Evolutionary conservation across 2,329 filamentous ascomycete species (phyloP).

Genomic region (Aspergillus hortae): DNA sequence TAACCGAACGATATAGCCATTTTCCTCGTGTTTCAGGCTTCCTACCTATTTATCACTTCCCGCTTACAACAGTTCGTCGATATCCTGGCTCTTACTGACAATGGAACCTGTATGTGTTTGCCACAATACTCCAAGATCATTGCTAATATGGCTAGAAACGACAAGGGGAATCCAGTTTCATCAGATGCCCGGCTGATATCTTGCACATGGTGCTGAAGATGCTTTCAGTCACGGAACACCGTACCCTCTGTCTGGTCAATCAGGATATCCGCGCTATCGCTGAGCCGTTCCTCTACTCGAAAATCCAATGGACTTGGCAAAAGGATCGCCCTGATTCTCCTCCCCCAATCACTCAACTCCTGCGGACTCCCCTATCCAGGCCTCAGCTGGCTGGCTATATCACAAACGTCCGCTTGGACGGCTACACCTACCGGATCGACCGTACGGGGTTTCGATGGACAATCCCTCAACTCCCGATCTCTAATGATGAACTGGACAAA

Average conservation of each 20-base stretch:
- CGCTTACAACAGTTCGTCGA: too few relatives aligned
- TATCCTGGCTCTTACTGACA: not conserved
- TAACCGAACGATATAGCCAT: too few relatives aligned
- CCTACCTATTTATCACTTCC: too few relatives aligned
- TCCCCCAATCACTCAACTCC: slow-evolving; percentile 13
- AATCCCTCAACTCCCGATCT: slow-evolving; percentile 5
- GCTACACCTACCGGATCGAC: not conserved
- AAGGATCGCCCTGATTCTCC: not conserved
- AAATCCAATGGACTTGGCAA: slow-evolving; percentile 15
- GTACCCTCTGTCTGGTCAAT: slow-evolving; percentile 13
- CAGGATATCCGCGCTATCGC: slow-evolving; percentile 8
- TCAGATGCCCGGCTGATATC: slow-evolving; percentile 12
- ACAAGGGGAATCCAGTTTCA: not conserved
- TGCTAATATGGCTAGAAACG: not conserved
- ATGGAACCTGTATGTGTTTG: not conserved
- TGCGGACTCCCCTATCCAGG: slow-evolving; percentile 14
- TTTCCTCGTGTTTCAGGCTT: too few relatives aligned
- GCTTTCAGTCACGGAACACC: slow-evolving; percentile 14
- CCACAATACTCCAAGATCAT: not conserved
- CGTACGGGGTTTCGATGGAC: not conserved
- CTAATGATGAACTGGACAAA: slow-evolving; percentile 4
- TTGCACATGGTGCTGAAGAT: slow-evolving; percentile 11
- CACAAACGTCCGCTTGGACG: slow-evolving; percentile 10
- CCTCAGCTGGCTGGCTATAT: slow-evolving; percentile 16
- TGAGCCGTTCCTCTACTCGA: slow-evolving; percentile 18